Evolutionary conservation across 2,329 filamentous ascomycete species (phyloP).

Genomic region (Fonsecaea pugnacius): DNA sequence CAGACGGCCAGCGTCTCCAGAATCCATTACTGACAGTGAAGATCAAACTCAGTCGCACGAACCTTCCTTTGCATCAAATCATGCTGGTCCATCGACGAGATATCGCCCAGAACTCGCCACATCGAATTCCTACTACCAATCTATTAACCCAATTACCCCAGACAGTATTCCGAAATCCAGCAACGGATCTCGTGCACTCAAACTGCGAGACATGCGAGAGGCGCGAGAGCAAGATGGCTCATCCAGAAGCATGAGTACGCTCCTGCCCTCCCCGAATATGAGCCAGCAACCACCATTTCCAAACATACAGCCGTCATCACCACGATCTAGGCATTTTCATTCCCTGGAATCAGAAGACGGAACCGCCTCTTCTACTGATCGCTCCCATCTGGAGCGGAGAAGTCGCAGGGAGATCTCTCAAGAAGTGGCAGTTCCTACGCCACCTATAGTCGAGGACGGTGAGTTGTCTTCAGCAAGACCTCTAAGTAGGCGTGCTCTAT

Average conservation of each 20-base stretch:
- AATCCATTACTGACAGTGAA: slow-evolving; percentile 36
- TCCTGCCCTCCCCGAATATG: slow-evolving; percentile 33
- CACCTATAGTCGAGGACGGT: slow-evolving; percentile 37
- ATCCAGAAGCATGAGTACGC: slow-evolving; percentile 17
- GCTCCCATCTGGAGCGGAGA: slow-evolving; percentile 21
- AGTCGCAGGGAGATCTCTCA: slow-evolving; percentile 28
- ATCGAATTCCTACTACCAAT: slow-evolving; percentile 32
- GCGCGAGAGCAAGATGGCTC: background rate
- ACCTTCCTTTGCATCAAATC: slow-evolving; percentile 3
- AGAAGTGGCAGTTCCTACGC: slow-evolving; percentile 37
- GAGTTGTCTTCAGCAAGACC: slow-evolving; percentile 46
- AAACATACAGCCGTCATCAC: slow-evolving; percentile 16
- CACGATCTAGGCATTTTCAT: slow-evolving; percentile 15
- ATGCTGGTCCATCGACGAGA: slow-evolving; percentile 6
- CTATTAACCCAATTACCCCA: slow-evolving; percentile 37
- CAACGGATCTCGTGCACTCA: slow-evolving; percentile 11
- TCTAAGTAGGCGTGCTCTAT: slow-evolving; percentile 38
- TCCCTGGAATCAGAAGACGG: slow-evolving; percentile 14
- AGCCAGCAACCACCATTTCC: slow-evolving; percentile 28
- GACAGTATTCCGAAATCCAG: slow-evolving; percentile 27
- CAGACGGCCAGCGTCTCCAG: slow-evolving; percentile 36
- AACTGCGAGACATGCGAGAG: slow-evolving; percentile 12
- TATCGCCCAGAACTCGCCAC: background rate
- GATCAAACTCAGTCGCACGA: slow-evolving; percentile 15
- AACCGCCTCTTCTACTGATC: slow-evolving; percentile 7